Base-by-base conservation (phyloP, 108 stramenopile species). In the Nitzschia sp. region DNA sequence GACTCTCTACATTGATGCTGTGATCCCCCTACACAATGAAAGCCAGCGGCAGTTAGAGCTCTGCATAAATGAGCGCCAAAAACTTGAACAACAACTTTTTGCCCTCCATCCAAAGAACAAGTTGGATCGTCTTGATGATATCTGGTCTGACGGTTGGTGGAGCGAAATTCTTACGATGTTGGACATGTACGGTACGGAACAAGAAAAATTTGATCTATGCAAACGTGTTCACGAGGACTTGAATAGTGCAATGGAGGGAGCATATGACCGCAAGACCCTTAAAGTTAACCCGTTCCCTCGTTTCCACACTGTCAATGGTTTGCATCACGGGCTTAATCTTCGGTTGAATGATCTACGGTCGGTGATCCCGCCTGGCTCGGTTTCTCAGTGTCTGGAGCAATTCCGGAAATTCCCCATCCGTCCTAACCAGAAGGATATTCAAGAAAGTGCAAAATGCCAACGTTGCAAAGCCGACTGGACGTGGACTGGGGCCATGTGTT, bases 61-160 rank as follows among this genome's bases (percentile, higher is more conserved):
- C 34, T 34, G 48, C 4, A 38, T 53, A 23, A 51, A 29, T 21
- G 51, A 60, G 6, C 49, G 76, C 42, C 46, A 79, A 36, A 59
- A 59, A 25, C 54, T 32, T 13, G 60, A 78, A 48, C 18, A 71
- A 24, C 48, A 73, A 68, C 61, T 83, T 27, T 38, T 21, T 31
- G 54, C 55, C 6, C 2, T 9, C 3, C 23, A 25, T 3, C 17
- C 36, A 38, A 59, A 53, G 57, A 57, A 46, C 1, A 13, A 62
- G 15, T 36, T 58, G 33, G 61, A 55, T 11, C 65, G 58, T 27
- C 45, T 58, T 31, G 61, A 55, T 11, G 70, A 64, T 27, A 61
- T 48, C 42, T 83, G 74, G 68, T 62, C 78, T 25, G 77, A 74
- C 35, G 42, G 32, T 23, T 89, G 88, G 88, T 86, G 75, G 67